Evolutionary conservation across 805 yeast genomes (phyloP), one percentile per base, ranked within the genome.

Genomic region (Torulaspora quercuum): DNA sequence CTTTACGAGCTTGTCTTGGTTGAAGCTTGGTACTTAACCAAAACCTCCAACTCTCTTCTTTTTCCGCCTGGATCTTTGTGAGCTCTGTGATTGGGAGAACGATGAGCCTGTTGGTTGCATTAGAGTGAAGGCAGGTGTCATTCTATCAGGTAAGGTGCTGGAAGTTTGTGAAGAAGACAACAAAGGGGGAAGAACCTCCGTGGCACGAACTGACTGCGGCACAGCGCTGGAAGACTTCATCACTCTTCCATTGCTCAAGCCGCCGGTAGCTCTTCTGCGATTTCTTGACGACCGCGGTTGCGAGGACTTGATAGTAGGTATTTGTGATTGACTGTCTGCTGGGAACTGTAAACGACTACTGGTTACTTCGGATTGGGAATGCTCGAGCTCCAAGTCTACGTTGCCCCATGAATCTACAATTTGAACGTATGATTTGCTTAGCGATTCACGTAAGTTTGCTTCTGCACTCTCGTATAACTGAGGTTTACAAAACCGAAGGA

Each of bases 41-140:
- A 75, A 74, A 3, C 79, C 79, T 10, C 76, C 68, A 39, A 67
- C 64, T 45, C 64, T 68, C 60, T 68, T 72, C 48, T 60, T 65
- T 48, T 57, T 62, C 39, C 54, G 59, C 35, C 35, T 32, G 30
- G 41, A 29, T 13, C 48, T 32, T 20, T 43, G 49, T 22, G 43
- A 39, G 30, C 35, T 39, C 33, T 44, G 51, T 13, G 54, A 46
- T 28, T 46, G 50, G 7, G 54, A 49, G 6, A 41, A 21, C 12
- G 45, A 38, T 5, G 52, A 37, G 3, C 48, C 27, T 1, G 40
- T 36, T 13, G 49, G 37, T 33, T 52, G 57, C 46, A 49, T 39
- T 24, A 57, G 35, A n/a, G 61, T 47, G 35, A 59, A 59, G 33
- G 62, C 62, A 6, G 63, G 64, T 2, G 59, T 42, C 59, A 58